These are phyloP conservation scores for Populus nigra DNA, from an alignment of 345 rosid species.

Conservation along the genomic window DNA sequence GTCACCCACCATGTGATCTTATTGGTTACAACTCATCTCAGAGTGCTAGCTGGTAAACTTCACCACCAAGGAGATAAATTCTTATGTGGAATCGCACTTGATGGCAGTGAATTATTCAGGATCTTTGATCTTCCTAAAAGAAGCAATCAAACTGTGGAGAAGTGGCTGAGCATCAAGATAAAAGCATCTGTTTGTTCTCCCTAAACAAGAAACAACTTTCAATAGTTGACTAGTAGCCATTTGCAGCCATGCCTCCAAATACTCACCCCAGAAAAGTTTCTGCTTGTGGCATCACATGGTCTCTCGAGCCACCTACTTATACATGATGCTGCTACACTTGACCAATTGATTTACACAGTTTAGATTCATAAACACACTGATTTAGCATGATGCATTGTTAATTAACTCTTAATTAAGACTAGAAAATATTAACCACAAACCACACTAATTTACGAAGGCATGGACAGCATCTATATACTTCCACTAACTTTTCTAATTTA, in stretches of 20 bases:
- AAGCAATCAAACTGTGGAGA: constrained; percentile 16
- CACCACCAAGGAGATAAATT: not conserved
- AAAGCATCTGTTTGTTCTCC: constrained; percentile 1
- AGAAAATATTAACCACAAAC: too few relatives aligned
- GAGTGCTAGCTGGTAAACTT: constrained; percentile 16
- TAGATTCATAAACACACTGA: too few relatives aligned
- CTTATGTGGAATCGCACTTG: constrained; percentile 29
- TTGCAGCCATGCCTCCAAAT: not conserved
- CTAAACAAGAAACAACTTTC: constrained; percentile 5
- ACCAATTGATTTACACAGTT: too few relatives aligned
- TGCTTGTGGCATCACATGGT: not conserved
- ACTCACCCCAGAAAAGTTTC: not conserved
- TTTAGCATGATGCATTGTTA: too few relatives aligned
- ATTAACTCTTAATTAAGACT: too few relatives aligned
- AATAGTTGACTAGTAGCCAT: not conserved
- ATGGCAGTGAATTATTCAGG: not conserved
- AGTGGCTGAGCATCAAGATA: not conserved
- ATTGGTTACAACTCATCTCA: constrained; percentile 57
- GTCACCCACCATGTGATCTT: constrained; percentile 70
- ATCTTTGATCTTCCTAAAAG: constrained; percentile 1
- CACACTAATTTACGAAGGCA: too few relatives aligned
- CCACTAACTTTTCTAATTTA: too few relatives aligned
- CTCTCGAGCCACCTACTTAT: not conserved
- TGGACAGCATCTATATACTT: too few relatives aligned
- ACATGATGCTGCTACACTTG: not conserved